Percentiles rank a stretch among this genome's conserved stretches.
These are phyloP conservation scores for Penicillium maclennaniae DNA, from an alignment of 495 filamentous ascomycete genomes.

Conservation along the genomic window DNA sequence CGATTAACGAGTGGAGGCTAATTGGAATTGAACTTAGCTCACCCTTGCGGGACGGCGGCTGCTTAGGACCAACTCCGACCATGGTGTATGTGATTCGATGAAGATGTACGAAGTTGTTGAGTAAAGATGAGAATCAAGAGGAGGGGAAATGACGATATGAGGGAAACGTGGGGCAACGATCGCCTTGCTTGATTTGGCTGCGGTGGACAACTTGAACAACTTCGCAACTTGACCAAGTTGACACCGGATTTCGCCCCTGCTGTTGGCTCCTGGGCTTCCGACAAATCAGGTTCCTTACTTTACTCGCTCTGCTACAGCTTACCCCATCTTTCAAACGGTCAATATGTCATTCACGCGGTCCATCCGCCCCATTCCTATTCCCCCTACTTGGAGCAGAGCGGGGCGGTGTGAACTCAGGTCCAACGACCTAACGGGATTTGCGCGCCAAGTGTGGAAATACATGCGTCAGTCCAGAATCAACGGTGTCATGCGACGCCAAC, in stretches of 20 bases:
- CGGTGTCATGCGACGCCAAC: slow-evolving; percentile 20
- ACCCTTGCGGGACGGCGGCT: slow-evolving; percentile 73
- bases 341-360: not conserved
- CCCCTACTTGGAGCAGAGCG: not conserved
- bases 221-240: not conserved
- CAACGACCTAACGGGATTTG: slow-evolving; percentile 14
- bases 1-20: slow-evolving; percentile 7
- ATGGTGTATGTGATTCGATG: slow-evolving; percentile 46
- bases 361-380: not conserved
- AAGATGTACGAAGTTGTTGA: not conserved
- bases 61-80: slow-evolving; percentile 71
- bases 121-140: slow-evolving; percentile 3
- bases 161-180: slow-evolving; percentile 23
- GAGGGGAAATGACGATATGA: slow-evolving; percentile 21
- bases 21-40: slow-evolving; percentile 36
- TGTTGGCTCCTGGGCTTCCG: not conserved
- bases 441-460: slow-evolving; percentile 45
- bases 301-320: not conserved
- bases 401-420: not conserved
- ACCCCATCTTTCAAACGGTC: not conserved
- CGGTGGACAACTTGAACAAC: slow-evolving; percentile 11
- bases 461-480: slow-evolving; percentile 29
- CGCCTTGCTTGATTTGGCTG: slow-evolving; percentile 26
- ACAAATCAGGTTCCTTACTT: not conserved
- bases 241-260: not conserved